These are phyloP conservation scores for Colletotrichum gigasporum DNA, from an alignment of 2,329 filamentous ascomycete species.

Conservation along the genomic window DNA sequence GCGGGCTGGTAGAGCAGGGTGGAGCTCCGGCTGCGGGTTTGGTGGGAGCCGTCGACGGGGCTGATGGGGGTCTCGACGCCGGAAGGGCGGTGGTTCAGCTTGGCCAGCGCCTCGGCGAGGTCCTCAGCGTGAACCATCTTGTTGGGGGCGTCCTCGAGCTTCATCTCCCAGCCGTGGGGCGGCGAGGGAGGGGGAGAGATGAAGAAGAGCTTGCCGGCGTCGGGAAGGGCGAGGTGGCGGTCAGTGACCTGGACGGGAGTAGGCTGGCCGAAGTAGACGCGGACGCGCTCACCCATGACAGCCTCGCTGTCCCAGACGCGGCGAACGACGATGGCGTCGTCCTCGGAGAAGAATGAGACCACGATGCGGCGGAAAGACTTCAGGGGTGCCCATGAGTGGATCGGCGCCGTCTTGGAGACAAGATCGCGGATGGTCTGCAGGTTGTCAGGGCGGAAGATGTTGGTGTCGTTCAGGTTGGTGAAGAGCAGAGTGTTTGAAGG, in stretches of 20 bases:
- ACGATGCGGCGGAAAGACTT: constrained; percentile 86
- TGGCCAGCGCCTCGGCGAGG: constrained; percentile 71
- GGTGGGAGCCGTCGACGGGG: constrained; percentile 50
- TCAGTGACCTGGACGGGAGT: constrained; percentile 65
- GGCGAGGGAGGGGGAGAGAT: constrained; percentile 75
- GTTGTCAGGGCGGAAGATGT: constrained; percentile 80
- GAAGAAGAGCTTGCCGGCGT: constrained; percentile 77
- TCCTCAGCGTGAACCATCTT: constrained; percentile 76
- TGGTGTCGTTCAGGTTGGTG: constrained; percentile 78
- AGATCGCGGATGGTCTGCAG: constrained; percentile 78
- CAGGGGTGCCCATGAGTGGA: constrained; percentile 82
- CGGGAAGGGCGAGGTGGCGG: constrained; percentile 71
- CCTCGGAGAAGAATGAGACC: constrained; percentile 77
- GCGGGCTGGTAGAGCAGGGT: constrained; percentile 73
- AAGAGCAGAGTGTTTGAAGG: constrained; percentile 87
- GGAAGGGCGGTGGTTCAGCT: constrained; percentile 60
- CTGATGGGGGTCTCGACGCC: constrained; percentile 46
- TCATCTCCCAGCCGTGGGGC: constrained; percentile 75
- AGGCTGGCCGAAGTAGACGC: constrained; percentile 74
- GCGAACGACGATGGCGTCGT: constrained; percentile 76
- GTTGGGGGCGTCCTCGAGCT: constrained; percentile 75
- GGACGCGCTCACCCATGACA: constrained; percentile 74
- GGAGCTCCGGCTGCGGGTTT: constrained; percentile 66
- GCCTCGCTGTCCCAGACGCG: constrained; percentile 78
- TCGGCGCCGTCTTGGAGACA: constrained; percentile 73